Evolutionary conservation across 2,329 filamentous ascomycete genomes (phyloP).

Genomic region (Parastagonospora avenae): DNA sequence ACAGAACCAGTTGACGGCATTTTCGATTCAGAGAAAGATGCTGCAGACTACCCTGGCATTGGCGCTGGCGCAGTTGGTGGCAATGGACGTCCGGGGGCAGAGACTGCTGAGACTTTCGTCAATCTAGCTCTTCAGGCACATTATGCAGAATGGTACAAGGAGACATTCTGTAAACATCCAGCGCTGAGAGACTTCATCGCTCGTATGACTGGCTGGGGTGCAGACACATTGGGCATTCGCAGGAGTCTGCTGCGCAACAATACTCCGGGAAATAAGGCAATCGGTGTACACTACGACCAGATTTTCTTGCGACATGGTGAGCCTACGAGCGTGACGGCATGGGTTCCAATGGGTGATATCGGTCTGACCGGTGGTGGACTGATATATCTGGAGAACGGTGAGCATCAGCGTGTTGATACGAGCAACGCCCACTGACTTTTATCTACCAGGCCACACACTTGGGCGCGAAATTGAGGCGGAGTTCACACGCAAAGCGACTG

Average conservation of each 20-base stretch:
- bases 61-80: constrained; percentile 56
- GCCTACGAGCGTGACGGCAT: constrained; percentile 61
- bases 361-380: constrained; percentile 61
- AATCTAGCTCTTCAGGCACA: constrained; percentile 61
- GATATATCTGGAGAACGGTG: constrained; percentile 62
- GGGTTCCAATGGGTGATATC: constrained; percentile 63
- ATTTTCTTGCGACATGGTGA: constrained; percentile 63
- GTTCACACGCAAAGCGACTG: constrained; percentile 56
- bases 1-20: constrained; percentile 60
- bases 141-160: constrained; percentile 50
- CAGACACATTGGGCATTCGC: constrained; percentile 53
- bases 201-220: constrained; percentile 59
- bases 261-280: constrained; percentile 61
- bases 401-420: background rate
- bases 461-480: constrained; percentile 57
- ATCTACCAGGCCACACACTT: constrained; percentile 47
- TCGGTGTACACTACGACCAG: constrained; percentile 66
- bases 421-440: background rate
- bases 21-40: constrained; percentile 54
- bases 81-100: constrained; percentile 53
- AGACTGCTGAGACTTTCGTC: constrained; percentile 53
- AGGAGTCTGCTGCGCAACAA: constrained; percentile 63
- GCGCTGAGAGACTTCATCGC: constrained; percentile 57
- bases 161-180: constrained; percentile 61
- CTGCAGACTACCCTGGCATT: constrained; percentile 57